Evolutionary conservation across 2,329 filamentous ascomycete species (phyloP), one percentile per base, ranked within the genome.

Genomic region (Didymella keratinophila): DNA sequence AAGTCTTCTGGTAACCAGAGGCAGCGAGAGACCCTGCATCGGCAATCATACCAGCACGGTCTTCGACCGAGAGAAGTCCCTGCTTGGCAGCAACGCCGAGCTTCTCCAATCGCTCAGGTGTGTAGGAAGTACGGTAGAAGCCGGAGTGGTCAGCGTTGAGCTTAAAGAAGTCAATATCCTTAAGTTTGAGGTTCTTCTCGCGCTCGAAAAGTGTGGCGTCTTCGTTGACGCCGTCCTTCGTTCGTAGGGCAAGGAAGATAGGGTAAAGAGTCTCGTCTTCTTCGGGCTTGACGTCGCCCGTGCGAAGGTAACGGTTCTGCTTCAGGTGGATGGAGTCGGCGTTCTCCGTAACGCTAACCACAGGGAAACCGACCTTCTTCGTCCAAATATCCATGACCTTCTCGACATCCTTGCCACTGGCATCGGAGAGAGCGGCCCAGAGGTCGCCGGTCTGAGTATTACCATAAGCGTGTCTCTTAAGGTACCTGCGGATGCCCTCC

Each of bases 371-470:
- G 56, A 98, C 90, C 71, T 97, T 90, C 84, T 97, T 97, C 50
- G 94, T 98, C 94, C 94, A 98, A 65, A 94, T 92, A 53, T 93
- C 89, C 89, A 97, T 97, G 56, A 97, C 90, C 61, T 91, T 86
- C 71, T 92, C 88, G 16, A 98, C 89, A 50, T 93, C 89, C 80
- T 97, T 96, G 61, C 93, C 93, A 72, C 93, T 97, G 18, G 92
- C 94, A 62, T 93, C 89, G 60, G 89, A 90, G 41, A 98, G 84
- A 30, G 93, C 90, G 57, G 89, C 87, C 94, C 94, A 98, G 23
- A 98, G 84, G 71, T 98, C 93, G 51, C 89, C 87, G 1, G 94
- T 98, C 75, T 92, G 85, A 1, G 94, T 97, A 82, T 98, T 98
- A 45, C 92, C 90, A 74, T 95, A 98, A n/a, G 93, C 92, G 75